phyloP scores from a whole-genome alignment of 1,284 basidiomycete species.

The Xerocomus minutiporus region DNA sequence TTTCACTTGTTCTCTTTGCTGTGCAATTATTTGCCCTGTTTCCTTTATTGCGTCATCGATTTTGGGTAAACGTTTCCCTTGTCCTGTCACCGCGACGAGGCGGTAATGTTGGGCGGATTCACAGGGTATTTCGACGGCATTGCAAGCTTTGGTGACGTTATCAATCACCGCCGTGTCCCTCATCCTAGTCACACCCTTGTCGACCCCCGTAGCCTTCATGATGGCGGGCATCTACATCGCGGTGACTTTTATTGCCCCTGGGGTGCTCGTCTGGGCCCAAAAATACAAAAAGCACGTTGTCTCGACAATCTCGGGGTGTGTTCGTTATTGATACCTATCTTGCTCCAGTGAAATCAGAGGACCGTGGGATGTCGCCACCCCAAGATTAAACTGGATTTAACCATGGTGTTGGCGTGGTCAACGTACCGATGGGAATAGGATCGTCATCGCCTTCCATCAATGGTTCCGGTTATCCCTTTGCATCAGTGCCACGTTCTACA shows the following conservation, averaged over 20 bases:
- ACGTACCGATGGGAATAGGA: conserved; percentile 28
- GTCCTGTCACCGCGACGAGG: conserved; percentile 17
- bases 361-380: conserved; percentile 51
- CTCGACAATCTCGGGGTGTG: conserved; percentile 8
- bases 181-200: conserved; percentile 49
- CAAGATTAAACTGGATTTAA: conserved; percentile 50
- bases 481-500: conserved; percentile 12
- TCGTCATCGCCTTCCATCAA: conserved; percentile 25
- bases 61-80: conserved; percentile 54
- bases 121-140: conserved; percentile 42
- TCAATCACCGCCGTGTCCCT: conserved; percentile 47
- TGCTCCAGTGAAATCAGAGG: conserved; percentile 43
- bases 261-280: conserved; percentile 74
- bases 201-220: conserved; percentile 48
- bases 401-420: conserved; percentile 23
- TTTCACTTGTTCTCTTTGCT: conserved; percentile 85
- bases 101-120: conserved; percentile 17
- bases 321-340: conserved; percentile 19
- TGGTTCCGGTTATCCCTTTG: conserved; percentile 6
- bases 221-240: conserved; percentile 49
- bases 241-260: conserved; percentile 68
- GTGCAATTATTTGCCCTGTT: conserved; percentile 84
- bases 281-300: conserved; percentile 71
- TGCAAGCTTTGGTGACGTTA: conserved; percentile 52
- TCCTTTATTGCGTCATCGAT: conserved; percentile 74